These are phyloP conservation scores for Xylaria digitata DNA, from an alignment of 2,329 filamentous ascomycete genomes.

Conservation along the genomic window DNA sequence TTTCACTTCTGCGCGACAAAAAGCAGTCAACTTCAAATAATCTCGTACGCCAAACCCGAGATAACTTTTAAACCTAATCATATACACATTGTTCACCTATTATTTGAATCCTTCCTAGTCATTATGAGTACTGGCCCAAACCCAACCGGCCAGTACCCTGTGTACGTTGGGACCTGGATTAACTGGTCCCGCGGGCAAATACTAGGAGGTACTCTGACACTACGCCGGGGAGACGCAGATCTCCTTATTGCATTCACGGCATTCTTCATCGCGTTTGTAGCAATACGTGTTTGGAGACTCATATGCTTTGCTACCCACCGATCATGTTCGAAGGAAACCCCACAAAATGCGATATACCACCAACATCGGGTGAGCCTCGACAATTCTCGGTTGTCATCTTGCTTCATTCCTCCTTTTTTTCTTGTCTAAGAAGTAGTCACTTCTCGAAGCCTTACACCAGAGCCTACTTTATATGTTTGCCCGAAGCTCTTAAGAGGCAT, in stretches of 20 bases:
- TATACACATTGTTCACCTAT: too few relatives aligned
- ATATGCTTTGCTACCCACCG: constrained; percentile 23
- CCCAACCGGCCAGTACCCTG: constrained; percentile 9
- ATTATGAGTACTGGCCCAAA: neutral
- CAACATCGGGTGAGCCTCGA: constrained; percentile 22
- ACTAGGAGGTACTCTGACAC: constrained; percentile 24
- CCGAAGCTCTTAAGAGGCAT: too few relatives aligned
- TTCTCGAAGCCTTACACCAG: neutral
- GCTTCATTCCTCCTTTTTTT: neutral
- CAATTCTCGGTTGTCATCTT: neutral
- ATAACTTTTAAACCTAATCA: too few relatives aligned
- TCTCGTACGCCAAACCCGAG: too few relatives aligned
- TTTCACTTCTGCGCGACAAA: too few relatives aligned
- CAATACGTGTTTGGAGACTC: constrained; percentile 23
- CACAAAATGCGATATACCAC: constrained; percentile 19
- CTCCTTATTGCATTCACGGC: constrained; percentile 27
- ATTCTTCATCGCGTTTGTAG: constrained; percentile 23
- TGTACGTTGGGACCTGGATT: constrained; percentile 22
- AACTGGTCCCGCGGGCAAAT: constrained; percentile 27
- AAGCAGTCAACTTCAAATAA: too few relatives aligned
- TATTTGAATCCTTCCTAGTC: neutral
- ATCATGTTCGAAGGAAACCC: neutral
- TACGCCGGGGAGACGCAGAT: constrained; percentile 1
- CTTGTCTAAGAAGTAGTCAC: neutral
- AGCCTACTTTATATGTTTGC: too few relatives aligned